Evolutionary conservation across 202 grass and related monocot species (phyloP).

Genomic region (Setaria viridis): DNA sequence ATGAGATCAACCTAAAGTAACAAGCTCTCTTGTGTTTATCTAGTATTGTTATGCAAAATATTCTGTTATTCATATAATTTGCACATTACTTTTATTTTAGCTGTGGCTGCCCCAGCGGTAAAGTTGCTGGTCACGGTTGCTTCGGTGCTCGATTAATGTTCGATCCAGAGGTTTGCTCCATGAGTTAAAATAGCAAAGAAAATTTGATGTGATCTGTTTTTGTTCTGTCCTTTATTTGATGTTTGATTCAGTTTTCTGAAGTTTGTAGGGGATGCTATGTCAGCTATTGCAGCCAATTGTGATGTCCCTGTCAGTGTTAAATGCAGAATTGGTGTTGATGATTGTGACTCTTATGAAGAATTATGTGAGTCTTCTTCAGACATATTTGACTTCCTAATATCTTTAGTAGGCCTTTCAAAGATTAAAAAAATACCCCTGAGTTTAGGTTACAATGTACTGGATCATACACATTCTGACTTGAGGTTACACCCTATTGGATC

Average conservation of each 20-base stretch:
- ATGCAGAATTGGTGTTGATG: constrained; percentile 94
- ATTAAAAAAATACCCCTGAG: constrained; percentile 3
- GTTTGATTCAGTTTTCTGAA: constrained; percentile 48
- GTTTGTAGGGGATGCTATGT: constrained; percentile 98
- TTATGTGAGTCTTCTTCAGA: constrained; percentile 74
- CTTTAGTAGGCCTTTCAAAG: constrained; percentile 3
- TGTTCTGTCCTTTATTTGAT: constrained; percentile 34
- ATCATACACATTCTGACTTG: background rate
- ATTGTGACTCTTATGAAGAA: constrained; percentile 91
- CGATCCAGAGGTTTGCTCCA: constrained; percentile 84
- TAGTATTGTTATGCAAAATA: constrained; percentile 23
- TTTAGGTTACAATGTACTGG: background rate
- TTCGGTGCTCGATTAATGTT: constrained; percentile 94
- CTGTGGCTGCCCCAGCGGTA: constrained; percentile 92
- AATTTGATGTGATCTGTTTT: constrained; percentile 33
- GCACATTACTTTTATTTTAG: constrained; percentile 50
- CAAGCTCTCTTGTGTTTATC: constrained; percentile 11
- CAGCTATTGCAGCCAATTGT: constrained; percentile 84
- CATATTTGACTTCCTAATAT: constrained; percentile 27
- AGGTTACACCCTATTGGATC: background rate
- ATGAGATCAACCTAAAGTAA: constrained; percentile 97
- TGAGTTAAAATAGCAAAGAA: constrained; percentile 34
- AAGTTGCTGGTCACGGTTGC: constrained; percentile 94
- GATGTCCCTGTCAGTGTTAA: constrained; percentile 86
- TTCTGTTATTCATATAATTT: constrained; percentile 40